Percentiles rank a stretch among this genome's conserved stretches.
These are phyloP conservation scores for Candida cerambycidarum DNA, from an alignment of 805 yeast species.

Conservation along the genomic window DNA sequence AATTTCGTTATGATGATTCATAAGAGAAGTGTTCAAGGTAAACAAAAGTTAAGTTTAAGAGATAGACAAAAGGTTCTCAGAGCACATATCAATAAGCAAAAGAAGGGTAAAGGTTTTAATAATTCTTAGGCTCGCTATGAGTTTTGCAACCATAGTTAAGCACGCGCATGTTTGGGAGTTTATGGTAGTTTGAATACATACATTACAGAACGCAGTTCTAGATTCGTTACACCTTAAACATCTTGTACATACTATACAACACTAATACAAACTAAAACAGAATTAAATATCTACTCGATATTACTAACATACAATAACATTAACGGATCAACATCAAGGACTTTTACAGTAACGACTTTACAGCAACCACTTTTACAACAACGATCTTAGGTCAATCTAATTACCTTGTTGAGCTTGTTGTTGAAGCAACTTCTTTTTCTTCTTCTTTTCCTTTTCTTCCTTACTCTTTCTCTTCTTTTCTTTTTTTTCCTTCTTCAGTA, in stretches of 20 bases:
- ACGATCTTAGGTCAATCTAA: no score
- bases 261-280: conserved; percentile 7
- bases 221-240: neutral
- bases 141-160: no score
- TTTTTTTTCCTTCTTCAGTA: conserved; percentile 50
- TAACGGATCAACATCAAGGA: neutral
- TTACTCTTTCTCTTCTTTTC: conserved; percentile 33
- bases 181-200: no score
- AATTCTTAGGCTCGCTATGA: neutral
- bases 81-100: conserved; percentile 88
- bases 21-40: conserved; percentile 91
- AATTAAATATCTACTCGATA: conserved; percentile 5
- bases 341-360: no score
- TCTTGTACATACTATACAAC: conserved; percentile 5
- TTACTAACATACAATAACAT: conserved; percentile 7
- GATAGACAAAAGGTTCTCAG: conserved; percentile 85
- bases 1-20: conserved; percentile 98
- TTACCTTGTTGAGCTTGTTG: conserved; percentile 1
- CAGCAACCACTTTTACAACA: no score
- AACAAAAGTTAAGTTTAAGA: conserved; percentile 82
- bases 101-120: conserved; percentile 29
- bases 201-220: no score
- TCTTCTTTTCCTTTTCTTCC: conserved; percentile 19
- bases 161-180: no score
- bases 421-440: conserved; percentile 16